Evolutionary conservation across 2,329 filamentous ascomycete species (phyloP).

Genomic region (Fusarium tanahbumbuense): DNA sequence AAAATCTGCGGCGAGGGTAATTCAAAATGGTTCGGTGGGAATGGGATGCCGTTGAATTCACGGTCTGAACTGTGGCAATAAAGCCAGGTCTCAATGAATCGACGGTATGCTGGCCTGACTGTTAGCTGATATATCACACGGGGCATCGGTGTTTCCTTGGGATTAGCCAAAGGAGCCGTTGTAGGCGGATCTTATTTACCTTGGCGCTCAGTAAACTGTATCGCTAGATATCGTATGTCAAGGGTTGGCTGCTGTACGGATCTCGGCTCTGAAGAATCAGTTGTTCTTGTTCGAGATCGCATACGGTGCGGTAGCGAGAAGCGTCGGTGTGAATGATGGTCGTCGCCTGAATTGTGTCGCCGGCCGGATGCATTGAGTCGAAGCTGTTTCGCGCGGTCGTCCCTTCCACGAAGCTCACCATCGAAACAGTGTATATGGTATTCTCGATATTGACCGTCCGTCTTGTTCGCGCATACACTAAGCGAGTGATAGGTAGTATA

Average conservation of each 20-base stretch:
- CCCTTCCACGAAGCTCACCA: conserved; percentile 57
- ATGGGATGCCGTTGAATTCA: conserved; percentile 59
- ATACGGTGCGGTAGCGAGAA: conserved; percentile 59
- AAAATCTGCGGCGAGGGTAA: conserved; percentile 61
- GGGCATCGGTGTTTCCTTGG: conserved; percentile 5
- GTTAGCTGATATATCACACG: conserved; percentile 41
- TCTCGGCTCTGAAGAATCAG: conserved; percentile 41
- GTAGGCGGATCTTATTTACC: conserved; percentile 49
- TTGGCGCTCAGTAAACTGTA: conserved; percentile 62
- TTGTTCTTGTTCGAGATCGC: conserved; percentile 53
- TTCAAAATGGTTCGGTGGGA: conserved; percentile 60
- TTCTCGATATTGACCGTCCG: conserved; percentile 60
- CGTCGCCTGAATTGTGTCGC: conserved; percentile 56
- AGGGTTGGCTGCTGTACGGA: conserved; percentile 44
- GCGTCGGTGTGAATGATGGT: conserved; percentile 51
- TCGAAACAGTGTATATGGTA: conserved; percentile 62
- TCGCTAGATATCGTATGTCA: conserved; percentile 61
- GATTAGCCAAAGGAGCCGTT: conserved; percentile 14
- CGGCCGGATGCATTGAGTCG: conserved; percentile 57
- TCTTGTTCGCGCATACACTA: conserved; percentile 61
- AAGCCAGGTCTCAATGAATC: conserved; percentile 61
- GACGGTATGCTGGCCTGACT: conserved; percentile 51
- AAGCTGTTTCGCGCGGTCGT: conserved; percentile 59
- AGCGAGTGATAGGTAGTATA: conserved; percentile 61
- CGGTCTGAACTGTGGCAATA: conserved; percentile 60